These are phyloP conservation scores for Puccinellia tenuiflora DNA, from an alignment of 176 grass and related monocot genomes.

Conservation along the genomic window DNA sequence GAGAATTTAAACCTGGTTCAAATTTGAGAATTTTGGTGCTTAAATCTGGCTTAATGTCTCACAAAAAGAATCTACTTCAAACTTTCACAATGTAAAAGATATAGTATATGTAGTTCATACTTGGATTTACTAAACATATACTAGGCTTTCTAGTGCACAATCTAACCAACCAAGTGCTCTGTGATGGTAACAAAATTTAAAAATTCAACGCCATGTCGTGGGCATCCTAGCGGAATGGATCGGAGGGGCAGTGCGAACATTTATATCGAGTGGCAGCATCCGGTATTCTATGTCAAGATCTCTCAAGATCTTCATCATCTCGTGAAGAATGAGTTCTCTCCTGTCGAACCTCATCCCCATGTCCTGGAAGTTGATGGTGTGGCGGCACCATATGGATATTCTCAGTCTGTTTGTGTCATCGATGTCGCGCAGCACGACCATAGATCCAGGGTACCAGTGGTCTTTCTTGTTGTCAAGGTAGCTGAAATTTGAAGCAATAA, in stretches of 20 bases:
- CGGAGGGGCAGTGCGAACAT: slow-evolving; percentile 54
- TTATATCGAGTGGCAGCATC: slow-evolving; percentile 76
- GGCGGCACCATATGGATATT: slow-evolving; percentile 83
- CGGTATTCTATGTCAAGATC: slow-evolving; percentile 89
- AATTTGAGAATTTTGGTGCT: background rate
- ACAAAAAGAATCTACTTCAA: background rate
- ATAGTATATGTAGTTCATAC: background rate
- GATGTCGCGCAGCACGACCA: slow-evolving; percentile 76
- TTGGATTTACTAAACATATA: background rate
- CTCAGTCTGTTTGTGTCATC: slow-evolving; percentile 74
- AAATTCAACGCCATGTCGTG: slow-evolving; percentile 44
- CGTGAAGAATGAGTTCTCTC: slow-evolving; percentile 76
- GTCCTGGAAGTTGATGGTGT: slow-evolving; percentile 90
- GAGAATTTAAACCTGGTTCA: background rate
- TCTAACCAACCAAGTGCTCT: background rate
- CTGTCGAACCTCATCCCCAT: slow-evolving; percentile 70
- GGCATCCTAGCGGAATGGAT: slow-evolving; percentile 60
- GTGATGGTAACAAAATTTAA: background rate
- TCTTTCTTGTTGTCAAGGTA: slow-evolving; percentile 95
- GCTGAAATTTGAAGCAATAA: slow-evolving; percentile 14
- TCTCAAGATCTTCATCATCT: slow-evolving; percentile 84
- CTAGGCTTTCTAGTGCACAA: background rate
- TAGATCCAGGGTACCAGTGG: slow-evolving; percentile 75
- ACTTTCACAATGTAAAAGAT: background rate
- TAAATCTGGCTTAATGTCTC: background rate